Evolutionary conservation across 2,329 filamentous ascomycete species (phyloP).

Genomic region (Penicillium sp.): DNA sequence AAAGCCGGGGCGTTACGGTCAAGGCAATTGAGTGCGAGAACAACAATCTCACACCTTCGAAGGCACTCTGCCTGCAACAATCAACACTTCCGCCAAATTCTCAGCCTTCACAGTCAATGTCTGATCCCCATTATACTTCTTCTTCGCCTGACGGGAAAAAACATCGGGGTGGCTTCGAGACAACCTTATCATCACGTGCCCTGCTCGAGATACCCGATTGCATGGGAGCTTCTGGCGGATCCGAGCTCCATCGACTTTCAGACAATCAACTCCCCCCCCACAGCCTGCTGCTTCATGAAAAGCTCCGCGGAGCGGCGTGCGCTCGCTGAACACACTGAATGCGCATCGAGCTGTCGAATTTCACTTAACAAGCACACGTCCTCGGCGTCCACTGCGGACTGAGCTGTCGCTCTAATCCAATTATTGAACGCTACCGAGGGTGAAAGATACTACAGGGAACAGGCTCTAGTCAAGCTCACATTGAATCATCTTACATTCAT

Average conservation of each 20-base stretch:
- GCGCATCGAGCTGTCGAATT: constrained; percentile 7
- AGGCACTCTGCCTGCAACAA: too few species aligned
- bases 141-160: too few species aligned
- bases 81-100: too few species aligned
- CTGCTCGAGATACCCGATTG: background rate
- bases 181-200: background rate
- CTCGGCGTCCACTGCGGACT: too few species aligned
- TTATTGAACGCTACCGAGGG: too few species aligned
- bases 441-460: background rate
- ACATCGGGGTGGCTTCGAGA: background rate
- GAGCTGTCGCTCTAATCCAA: too few species aligned
- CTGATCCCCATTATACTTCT: too few species aligned
- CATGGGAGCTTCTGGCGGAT: constrained; percentile 3
- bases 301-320: constrained; percentile 2
- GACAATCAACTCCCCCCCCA: background rate
- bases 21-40: too few species aligned
- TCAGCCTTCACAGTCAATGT: too few species aligned
- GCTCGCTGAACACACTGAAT: constrained; percentile 1
- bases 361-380: too few species aligned
- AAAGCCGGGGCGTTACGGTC: too few species aligned
- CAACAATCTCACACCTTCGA: too few species aligned
- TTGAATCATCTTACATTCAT: background rate
- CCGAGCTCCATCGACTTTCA: constrained; percentile 11
- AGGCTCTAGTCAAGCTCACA: background rate
- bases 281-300: background rate